Evolutionary conservation across 2,329 filamentous ascomycete species (phyloP).

Genomic region (Alternaria tenuissima): DNA sequence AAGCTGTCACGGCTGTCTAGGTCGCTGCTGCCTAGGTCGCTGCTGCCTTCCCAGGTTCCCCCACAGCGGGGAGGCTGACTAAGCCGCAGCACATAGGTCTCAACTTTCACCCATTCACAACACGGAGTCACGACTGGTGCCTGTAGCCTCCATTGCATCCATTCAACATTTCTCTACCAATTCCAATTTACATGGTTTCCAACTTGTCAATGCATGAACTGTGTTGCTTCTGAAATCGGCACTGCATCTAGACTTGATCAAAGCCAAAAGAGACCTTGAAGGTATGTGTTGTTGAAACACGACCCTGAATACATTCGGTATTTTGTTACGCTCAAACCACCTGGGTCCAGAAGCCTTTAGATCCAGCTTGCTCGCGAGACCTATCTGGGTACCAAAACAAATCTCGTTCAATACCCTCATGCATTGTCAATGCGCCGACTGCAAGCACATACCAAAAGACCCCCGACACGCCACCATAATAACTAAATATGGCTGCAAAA

Average conservation of each 20-base stretch:
- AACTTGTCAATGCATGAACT: neutral
- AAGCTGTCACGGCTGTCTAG: slow-evolving; percentile 20
- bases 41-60: slow-evolving; percentile 25
- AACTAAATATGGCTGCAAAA: neutral
- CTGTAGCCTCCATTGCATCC: neutral
- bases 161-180: neutral
- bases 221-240: neutral
- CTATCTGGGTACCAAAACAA: neutral
- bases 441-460: neutral
- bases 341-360: neutral
- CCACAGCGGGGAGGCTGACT: slow-evolving; percentile 26
- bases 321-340: neutral
- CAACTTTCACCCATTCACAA: neutral
- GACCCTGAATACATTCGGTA: neutral
- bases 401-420: neutral
- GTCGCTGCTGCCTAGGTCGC: slow-evolving; percentile 25
- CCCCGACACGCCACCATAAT: neutral
- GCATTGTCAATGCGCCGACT: neutral
- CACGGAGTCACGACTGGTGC: slow-evolving; percentile 3
- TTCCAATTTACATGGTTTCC: neutral
- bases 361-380: neutral
- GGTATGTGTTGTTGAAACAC: neutral
- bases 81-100: slow-evolving; percentile 1
- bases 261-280: neutral
- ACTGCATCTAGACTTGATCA: neutral